These are phyloP conservation scores for Penicillium atrosanguineum DNA, from an alignment of 495 filamentous ascomycete genomes.

Conservation along the genomic window DNA sequence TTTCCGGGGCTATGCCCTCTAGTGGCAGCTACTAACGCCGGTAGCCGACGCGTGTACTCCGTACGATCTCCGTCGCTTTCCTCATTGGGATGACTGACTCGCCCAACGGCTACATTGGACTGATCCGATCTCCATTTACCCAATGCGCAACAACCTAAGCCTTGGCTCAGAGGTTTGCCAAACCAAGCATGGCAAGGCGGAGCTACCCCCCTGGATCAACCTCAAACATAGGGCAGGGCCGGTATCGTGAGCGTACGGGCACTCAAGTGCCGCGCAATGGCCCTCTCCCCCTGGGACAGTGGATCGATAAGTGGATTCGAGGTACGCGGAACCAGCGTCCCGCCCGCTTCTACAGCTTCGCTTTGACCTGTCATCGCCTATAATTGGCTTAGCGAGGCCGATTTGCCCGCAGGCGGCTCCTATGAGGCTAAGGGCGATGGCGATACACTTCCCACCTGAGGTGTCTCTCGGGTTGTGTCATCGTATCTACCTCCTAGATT, in stretches of 20 bases:
- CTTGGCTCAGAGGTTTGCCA: too few relatives aligned
- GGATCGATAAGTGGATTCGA: neutral
- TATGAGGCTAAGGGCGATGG: constrained; percentile 6
- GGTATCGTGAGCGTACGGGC: neutral
- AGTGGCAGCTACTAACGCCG: too few relatives aligned
- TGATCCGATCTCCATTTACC: neutral
- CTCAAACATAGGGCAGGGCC: neutral
- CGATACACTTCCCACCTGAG: constrained; percentile 9
- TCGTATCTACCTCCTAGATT: neutral
- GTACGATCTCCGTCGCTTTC: neutral
- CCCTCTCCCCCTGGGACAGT: neutral
- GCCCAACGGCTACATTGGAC: neutral
- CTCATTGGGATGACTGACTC: neutral
- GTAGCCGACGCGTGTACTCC: too few relatives aligned
- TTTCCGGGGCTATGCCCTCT: too few relatives aligned
- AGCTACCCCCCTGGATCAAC: too few relatives aligned
- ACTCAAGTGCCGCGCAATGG: neutral
- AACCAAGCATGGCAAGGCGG: neutral
- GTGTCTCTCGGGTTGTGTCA: neutral
- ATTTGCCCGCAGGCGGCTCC: constrained; percentile 12
- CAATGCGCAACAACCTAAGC: neutral
- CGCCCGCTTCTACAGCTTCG: constrained; percentile 1
- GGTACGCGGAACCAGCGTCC: constrained; percentile 10
- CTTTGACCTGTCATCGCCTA: neutral
- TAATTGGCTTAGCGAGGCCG: constrained; percentile 3